Evolutionary conservation across 1,139 yeast species (phyloP).

Genomic region (Schwanniomyces etchellsii): DNA sequence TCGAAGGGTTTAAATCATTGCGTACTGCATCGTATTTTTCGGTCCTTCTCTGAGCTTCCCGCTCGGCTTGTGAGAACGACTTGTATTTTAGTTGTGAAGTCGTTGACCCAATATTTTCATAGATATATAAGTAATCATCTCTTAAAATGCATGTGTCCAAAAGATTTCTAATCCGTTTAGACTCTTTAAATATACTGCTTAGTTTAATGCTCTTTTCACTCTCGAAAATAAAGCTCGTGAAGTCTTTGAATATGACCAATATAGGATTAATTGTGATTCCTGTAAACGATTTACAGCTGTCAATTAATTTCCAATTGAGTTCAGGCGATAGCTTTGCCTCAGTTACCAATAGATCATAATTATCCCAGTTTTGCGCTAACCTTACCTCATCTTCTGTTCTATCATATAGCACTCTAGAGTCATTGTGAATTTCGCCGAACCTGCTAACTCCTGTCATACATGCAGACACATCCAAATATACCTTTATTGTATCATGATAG

Average conservation of each 20-base stretch:
- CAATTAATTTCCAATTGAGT: slow-evolving; percentile 22
- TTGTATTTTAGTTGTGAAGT: too few species aligned
- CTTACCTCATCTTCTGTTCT: slow-evolving; percentile 54
- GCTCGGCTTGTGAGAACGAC: too few species aligned
- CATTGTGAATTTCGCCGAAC: slow-evolving; percentile 56
- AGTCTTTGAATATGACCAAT: slow-evolving; percentile 6
- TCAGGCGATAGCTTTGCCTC: too few species aligned
- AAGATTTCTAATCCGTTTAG: not conserved
- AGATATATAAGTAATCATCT: not conserved
- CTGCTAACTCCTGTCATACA: slow-evolving; percentile 86
- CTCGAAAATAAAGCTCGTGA: too few species aligned
- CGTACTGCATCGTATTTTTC: too few species aligned
- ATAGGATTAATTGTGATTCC: slow-evolving; percentile 18
- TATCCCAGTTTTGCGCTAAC: slow-evolving; percentile 24
- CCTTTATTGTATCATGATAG: slow-evolving; percentile 14
- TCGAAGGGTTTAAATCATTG: too few species aligned
- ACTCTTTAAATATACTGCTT: not conserved
- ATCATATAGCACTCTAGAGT: slow-evolving; percentile 53
- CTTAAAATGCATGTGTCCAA: not conserved
- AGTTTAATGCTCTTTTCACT: not conserved
- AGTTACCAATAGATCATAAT: too few species aligned
- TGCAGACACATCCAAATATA: slow-evolving; percentile 75
- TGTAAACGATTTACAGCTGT: slow-evolving; percentile 15
- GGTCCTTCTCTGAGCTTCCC: too few species aligned
- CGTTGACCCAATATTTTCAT: not conserved